A percentile compares a stretch with the other conserved stretches of the same genome.
Evolutionary conservation across 1,284 basidiomycete genomes (phyloP).

Genomic region (Naganishia liquefaciens): DNA sequence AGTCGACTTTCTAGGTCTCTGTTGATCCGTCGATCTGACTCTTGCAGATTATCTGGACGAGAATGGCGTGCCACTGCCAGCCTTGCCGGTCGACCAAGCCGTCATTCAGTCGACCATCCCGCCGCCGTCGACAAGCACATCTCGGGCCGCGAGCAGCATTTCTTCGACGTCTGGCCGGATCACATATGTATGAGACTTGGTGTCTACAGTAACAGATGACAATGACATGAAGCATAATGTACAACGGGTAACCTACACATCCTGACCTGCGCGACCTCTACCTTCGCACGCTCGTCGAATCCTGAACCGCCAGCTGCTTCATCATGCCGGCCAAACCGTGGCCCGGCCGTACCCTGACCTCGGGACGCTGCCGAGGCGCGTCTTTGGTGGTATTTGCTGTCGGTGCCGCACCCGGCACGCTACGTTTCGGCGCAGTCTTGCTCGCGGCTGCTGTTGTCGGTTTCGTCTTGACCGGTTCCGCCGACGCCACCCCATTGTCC

Average conservation of each 20-base stretch:
- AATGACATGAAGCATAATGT: neutral
- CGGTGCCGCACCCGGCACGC: conserved; percentile 10
- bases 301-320: conserved; percentile 28
- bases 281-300: conserved; percentile 17
- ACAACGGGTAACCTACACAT: neutral
- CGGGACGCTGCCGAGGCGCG: conserved; percentile 12
- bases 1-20: neutral
- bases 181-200: conserved; percentile 15
- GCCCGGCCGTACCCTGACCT: conserved; percentile 16
- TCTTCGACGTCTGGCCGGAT: neutral
- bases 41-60: conserved; percentile 31
- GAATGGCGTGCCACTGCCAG: conserved; percentile 30
- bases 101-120: conserved; percentile 10
- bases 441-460: neutral
- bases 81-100: conserved; percentile 17
- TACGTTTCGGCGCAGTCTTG: conserved; percentile 8
- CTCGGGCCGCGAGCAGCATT: neutral
- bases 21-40: neutral
- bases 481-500: too few relatives aligned
- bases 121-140: conserved; percentile 3
- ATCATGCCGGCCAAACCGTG: conserved; percentile 25
- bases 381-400: neutral
- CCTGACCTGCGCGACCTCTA: neutral
- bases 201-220: neutral
- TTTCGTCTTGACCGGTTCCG: neutral